Evolutionary conservation across 352 stramenopile species (phyloP), one percentile per base, ranked within the genome.

Genomic region (Globisporangium paddicum): DNA sequence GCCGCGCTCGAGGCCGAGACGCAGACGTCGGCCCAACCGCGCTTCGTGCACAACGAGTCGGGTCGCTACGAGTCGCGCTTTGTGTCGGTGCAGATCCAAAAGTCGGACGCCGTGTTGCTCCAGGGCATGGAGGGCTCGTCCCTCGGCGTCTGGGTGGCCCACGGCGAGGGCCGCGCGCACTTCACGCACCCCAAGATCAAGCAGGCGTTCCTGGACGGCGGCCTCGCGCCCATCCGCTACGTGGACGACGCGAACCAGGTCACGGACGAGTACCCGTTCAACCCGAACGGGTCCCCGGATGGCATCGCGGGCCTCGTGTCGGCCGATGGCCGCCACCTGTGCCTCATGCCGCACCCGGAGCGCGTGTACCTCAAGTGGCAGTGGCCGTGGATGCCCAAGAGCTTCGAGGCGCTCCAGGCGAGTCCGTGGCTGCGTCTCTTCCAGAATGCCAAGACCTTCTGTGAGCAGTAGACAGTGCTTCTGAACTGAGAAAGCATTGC

Each of bases 281-380:
- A 99, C 73, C 97, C 98, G 53, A 99, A 99, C 75, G 98, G 98
- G 7, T 99, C 96, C 64, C 92, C 94, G 5, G 71, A 90, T 37
- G 97, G 96, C 42, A 99, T 99, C 63, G 97, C 97, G 25, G 97
- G 90, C 47, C 82, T 99, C 21, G 98, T 96, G 57, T 99, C 96
- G 23, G 84, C 86, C 50, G 96, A 99, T 71, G 98, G 98, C 35
- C 86, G 97, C 49, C 96, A 99, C 84, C 71, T 99, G 61, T 98
- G 97, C 58, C 93, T 99, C 77, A 99, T 99, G 98, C 98, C 98
- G 52, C 98, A 99, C 77, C 97, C 97, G 18, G 97, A 99, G 75
- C 92, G 98, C 53, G 93, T 90, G 35, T 99, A 98, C 74, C 95
- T 97, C 57, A 93, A 92, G 64, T 99, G 96, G 89, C 97, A 99